Percentiles rank a stretch among this genome's conserved stretches.
Conservation (phyloP, 176 grass and related monocot genomes). For the Rhynchospora tenuis region DNA sequence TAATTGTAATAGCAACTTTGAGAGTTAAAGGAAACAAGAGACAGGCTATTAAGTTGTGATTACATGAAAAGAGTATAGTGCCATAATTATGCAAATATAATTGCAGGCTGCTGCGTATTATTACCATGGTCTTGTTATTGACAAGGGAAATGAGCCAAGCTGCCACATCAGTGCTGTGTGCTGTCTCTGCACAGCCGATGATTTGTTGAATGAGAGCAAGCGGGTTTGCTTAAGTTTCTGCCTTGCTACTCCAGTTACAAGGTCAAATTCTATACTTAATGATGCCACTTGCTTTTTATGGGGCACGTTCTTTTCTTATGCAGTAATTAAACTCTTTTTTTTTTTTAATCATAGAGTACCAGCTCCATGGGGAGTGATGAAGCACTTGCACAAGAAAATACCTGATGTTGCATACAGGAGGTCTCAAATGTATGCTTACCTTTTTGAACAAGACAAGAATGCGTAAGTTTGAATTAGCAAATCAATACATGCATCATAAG, state of each 20-base stretch:
- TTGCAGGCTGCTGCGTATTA: constrained; percentile 82
- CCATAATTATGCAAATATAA: not conserved
- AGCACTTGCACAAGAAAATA: constrained; percentile 88
- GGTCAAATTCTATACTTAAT: constrained; percentile 33
- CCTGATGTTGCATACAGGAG: constrained; percentile 69
- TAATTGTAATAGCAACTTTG: not conserved
- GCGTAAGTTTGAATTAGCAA: constrained; percentile 32
- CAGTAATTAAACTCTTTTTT: not conserved
- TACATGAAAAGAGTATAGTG: not conserved
- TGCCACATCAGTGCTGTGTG: constrained; percentile 67
- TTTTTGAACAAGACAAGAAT: constrained; percentile 72
- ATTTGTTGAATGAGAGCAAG: constrained; percentile 72
- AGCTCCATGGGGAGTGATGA: constrained; percentile 88
- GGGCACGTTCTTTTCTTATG: not conserved
- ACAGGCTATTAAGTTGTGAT: not conserved
- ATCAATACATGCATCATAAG: not conserved
- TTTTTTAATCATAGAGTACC: constrained; percentile 65
- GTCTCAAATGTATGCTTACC: constrained; percentile 67
- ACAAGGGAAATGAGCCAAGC: constrained; percentile 59
- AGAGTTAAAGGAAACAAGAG: not conserved
- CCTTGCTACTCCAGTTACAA: constrained; percentile 71
- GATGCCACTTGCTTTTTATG: not conserved
- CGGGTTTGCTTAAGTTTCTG: constrained; percentile 85
- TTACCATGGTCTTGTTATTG: constrained; percentile 72
- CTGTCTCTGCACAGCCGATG: constrained; percentile 82